Conservation (phyloP, 495 filamentous ascomycete genomes). For the Parachaetomium inaequale region DNA sequence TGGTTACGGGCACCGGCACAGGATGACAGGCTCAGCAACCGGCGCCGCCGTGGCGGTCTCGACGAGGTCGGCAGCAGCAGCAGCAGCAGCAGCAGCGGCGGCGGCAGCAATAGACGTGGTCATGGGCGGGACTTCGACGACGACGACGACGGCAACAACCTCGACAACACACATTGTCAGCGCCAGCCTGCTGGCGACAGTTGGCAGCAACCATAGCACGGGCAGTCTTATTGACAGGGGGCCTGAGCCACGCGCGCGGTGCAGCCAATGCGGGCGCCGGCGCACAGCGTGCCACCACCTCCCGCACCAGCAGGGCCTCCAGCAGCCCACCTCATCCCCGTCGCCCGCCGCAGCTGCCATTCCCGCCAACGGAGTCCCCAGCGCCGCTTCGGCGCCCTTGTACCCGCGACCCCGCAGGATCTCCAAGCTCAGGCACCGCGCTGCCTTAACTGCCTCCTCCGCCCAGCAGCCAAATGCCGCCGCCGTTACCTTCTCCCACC, state of each 20-base stretch:
- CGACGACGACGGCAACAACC: constrained; percentile 3
- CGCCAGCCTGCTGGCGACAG: constrained; percentile 15
- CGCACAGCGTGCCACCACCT: constrained; percentile 30
- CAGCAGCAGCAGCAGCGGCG: constrained; percentile 9
- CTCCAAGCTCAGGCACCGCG: constrained; percentile 37
- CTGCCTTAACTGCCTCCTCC: constrained; percentile 25
- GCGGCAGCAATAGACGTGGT: constrained; percentile 16
- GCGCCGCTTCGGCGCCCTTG: constrained; percentile 25
- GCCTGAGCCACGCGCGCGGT: constrained; percentile 26
- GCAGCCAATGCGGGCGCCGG: constrained; percentile 35
- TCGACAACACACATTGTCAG: constrained; percentile 13
- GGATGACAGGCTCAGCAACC: constrained; percentile 27
- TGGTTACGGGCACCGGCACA: constrained; percentile 26
- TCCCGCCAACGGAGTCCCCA: constrained; percentile 29
- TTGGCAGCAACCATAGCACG: constrained; percentile 6
- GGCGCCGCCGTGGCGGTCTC: constrained; percentile 26
- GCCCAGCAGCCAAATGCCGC: constrained; percentile 19
- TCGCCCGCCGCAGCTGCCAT: constrained; percentile 20
- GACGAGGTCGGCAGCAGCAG: constrained; percentile 20
- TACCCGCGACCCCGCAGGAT: constrained; percentile 36
- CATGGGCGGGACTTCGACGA: constrained; percentile 12
- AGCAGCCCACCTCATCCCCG: constrained; percentile 11
- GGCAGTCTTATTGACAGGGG: constrained; percentile 25
- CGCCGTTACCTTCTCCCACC: constrained; percentile 9
- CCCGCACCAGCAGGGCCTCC: constrained; percentile 11